Evolutionary conservation across 306 rosid species (phyloP).

Genomic region (Luffa aegyptiaca): DNA sequence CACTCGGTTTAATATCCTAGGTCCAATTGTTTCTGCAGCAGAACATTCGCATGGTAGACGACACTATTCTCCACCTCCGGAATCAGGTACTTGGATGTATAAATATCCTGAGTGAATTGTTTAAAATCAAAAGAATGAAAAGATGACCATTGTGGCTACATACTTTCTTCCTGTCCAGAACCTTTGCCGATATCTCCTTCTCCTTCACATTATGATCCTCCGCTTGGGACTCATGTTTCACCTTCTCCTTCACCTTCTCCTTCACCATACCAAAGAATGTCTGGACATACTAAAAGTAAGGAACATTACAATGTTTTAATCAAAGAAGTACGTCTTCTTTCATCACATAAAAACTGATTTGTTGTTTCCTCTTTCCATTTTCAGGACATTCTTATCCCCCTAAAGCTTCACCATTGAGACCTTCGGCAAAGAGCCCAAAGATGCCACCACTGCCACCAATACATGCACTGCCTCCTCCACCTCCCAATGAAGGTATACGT

Average conservation of each 20-base stretch:
- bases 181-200: slow-evolving; percentile 40
- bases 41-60: slow-evolving; percentile 19
- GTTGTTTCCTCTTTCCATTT: not conserved
- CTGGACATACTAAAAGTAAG: slow-evolving; percentile 57
- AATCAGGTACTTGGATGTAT: slow-evolving; percentile 34
- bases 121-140: slow-evolving; percentile 12
- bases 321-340: not conserved
- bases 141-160: not conserved
- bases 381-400: slow-evolving; percentile 27
- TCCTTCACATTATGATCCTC: slow-evolving; percentile 25
- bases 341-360: not conserved
- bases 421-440: slow-evolving; percentile 37
- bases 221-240: slow-evolving; percentile 37
- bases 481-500: slow-evolving; percentile 78
- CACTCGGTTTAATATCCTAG: slow-evolving; percentile 19
- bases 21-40: slow-evolving; percentile 43
- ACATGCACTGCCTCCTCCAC: slow-evolving; percentile 82
- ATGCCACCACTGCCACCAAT: slow-evolving; percentile 37
- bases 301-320: slow-evolving; percentile 1
- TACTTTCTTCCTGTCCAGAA: slow-evolving; percentile 18
- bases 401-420: slow-evolving; percentile 26
- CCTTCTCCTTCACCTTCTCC: slow-evolving; percentile 29
- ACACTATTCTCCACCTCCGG: slow-evolving; percentile 48
- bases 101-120: slow-evolving; percentile 10
- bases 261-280: slow-evolving; percentile 33